Evolutionary conservation across 2,329 filamentous ascomycete species (phyloP).

Genomic region (Cercospora canescens): DNA sequence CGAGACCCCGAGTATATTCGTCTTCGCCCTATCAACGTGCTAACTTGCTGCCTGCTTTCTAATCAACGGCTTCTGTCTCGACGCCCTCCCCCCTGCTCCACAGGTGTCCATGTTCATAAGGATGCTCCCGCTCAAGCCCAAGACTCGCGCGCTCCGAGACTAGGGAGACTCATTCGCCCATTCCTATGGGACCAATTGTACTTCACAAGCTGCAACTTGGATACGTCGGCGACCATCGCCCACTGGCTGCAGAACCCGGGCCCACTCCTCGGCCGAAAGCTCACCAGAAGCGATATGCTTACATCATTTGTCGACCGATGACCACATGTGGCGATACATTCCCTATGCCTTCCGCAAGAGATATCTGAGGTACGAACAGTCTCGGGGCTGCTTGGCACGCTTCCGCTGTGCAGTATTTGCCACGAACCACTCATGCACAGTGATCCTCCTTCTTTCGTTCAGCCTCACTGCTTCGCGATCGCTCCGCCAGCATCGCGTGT

Average conservation of each 20-base stretch:
- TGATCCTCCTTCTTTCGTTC: background rate
- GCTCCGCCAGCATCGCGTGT: background rate
- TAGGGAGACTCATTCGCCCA: background rate
- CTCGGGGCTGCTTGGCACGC: background rate
- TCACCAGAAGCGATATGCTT: background rate
- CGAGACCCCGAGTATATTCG: background rate
- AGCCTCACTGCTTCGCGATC: background rate
- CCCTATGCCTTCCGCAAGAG: background rate
- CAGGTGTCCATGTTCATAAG: background rate
- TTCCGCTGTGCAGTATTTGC: background rate
- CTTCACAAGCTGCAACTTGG: background rate
- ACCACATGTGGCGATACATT: background rate
- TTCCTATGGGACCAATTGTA: background rate
- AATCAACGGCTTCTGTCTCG: background rate
- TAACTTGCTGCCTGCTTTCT: background rate
- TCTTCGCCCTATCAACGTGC: background rate
- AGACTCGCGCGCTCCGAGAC: background rate
- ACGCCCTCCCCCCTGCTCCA: background rate
- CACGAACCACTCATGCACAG: background rate
- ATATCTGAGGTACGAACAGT: background rate
- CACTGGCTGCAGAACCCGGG: background rate
- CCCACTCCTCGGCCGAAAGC: background rate
- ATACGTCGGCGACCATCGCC: background rate
- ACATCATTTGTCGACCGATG: background rate
- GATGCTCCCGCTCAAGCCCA: background rate